These are phyloP conservation scores for Lumnitzera racemosa DNA, from an alignment of 345 rosid genomes.

Conservation along the genomic window DNA sequence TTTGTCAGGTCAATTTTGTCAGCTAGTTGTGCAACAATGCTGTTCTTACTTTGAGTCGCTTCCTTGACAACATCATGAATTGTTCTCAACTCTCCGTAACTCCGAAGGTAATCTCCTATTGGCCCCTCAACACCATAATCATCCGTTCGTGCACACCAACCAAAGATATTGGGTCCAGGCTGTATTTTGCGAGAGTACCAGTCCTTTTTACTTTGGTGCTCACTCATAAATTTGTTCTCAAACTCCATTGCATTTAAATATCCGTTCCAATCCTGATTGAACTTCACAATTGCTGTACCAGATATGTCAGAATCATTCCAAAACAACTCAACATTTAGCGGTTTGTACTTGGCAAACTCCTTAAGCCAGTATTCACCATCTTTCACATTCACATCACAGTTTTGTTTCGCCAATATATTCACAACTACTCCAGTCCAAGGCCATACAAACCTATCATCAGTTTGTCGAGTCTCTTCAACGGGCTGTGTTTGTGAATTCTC, in stretches of 20 bases:
- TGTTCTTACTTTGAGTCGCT: conserved; percentile 24
- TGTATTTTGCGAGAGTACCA: conserved; percentile 34
- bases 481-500: conserved; percentile 20
- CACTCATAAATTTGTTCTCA: conserved; percentile 53
- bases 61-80: conserved; percentile 44
- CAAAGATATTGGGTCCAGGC: conserved; percentile 39
- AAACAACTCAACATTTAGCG: conserved; percentile 39
- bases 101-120: conserved; percentile 61
- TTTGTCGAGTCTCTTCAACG: conserved; percentile 17
- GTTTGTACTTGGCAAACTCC: conserved; percentile 50
- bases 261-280: conserved; percentile 57
- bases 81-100: conserved; percentile 50
- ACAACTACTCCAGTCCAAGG: conserved; percentile 81
- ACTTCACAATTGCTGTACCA: conserved; percentile 50
- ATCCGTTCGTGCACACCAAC: conserved; percentile 78
- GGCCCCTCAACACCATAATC: conserved; percentile 52
- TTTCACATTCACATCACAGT: conserved; percentile 10
- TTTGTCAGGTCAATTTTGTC: conserved; percentile 48
- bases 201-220: conserved; percentile 37
- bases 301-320: conserved; percentile 29
- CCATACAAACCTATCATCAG: conserved; percentile 49
- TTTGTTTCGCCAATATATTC: conserved; percentile 23
- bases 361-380: conserved; percentile 49
- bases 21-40: conserved; percentile 46
- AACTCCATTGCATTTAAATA: conserved; percentile 45